Evolutionary conservation across 2,329 filamentous ascomycete species (phyloP).

Genomic region (Xylariaceae sp.): DNA sequence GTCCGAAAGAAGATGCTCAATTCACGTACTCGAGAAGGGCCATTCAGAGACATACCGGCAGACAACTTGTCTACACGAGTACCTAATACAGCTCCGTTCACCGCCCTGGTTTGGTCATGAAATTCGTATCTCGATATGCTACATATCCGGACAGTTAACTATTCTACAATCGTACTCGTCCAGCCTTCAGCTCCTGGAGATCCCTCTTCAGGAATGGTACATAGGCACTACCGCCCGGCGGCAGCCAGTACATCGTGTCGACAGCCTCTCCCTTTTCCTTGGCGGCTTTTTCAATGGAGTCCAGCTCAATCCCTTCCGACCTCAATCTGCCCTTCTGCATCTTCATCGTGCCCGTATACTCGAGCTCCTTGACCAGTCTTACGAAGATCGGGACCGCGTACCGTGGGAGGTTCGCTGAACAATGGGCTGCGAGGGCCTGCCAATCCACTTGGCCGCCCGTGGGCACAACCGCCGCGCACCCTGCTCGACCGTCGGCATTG

Average conservation of each 20-base stretch:
- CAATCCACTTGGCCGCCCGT: slow-evolving; percentile 30
- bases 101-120: too few species aligned
- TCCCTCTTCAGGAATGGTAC: slow-evolving; percentile 33
- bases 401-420: slow-evolving; percentile 32
- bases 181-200: slow-evolving; percentile 26
- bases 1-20: too few species aligned
- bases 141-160: too few species aligned
- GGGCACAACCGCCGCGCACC: slow-evolving; percentile 36
- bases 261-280: slow-evolving; percentile 24
- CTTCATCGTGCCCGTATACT: slow-evolving; percentile 42
- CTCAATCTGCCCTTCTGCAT: slow-evolving; percentile 38
- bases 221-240: slow-evolving; percentile 28
- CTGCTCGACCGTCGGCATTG: slow-evolving; percentile 39
- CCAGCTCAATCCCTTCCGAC: slow-evolving; percentile 37
- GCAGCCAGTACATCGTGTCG: slow-evolving; percentile 36
- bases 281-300: slow-evolving; percentile 28
- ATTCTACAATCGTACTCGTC: slow-evolving; percentile 6
- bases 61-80: too few species aligned
- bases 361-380: slow-evolving; percentile 32
- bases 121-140: too few species aligned
- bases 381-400: slow-evolving; percentile 43
- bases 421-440: slow-evolving; percentile 32
- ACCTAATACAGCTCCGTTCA: too few species aligned
- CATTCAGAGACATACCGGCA: too few species aligned
- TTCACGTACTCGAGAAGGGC: too few species aligned